phyloP scores from a whole-genome alignment of 768 basidiomycete species.

The Pluteus cervinus region DNA sequence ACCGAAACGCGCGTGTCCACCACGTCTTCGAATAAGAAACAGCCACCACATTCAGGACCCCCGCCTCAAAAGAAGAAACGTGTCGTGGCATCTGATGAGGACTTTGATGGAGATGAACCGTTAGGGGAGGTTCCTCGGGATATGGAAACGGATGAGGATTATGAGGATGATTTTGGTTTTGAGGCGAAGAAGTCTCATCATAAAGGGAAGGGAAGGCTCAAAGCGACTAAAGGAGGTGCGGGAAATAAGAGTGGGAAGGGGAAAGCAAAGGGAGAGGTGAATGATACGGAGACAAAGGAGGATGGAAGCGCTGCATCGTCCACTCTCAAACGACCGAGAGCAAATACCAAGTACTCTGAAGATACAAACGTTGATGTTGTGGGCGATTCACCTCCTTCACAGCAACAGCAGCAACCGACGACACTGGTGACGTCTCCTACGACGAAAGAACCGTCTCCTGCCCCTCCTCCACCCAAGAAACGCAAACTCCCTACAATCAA shows the following conservation, averaged over 20 bases:
- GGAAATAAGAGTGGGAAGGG: conserved; percentile 23
- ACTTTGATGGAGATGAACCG: conserved; percentile 16
- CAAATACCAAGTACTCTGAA: conserved; percentile 22
- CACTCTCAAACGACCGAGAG: conserved; percentile 21
- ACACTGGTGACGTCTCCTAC: conserved; percentile 18
- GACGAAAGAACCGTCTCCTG: conserved; percentile 24
- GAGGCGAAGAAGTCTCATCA: no score
- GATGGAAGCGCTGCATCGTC: conserved; percentile 13
- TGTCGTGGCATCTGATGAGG: conserved; percentile 11
- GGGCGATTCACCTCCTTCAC: conserved; percentile 18
- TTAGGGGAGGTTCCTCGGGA: conserved; percentile 17
- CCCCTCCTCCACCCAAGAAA: conserved; percentile 45
- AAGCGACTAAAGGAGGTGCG: conserved; percentile 15
- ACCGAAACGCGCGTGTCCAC: no score
- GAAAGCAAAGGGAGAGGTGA: conserved; percentile 12
- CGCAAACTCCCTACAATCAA: conserved; percentile 64
- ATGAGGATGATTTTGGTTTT: no score
- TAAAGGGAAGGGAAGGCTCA: no score
- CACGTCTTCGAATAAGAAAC: no score
- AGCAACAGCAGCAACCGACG: conserved; percentile 12
- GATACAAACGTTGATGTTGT: conserved; percentile 27
- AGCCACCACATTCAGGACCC: conserved; percentile 1
- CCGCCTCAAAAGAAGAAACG: conserved; percentile 3
- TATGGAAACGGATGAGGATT: conserved; percentile 18
- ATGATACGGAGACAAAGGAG: conserved; percentile 12